Evolutionary conservation across 2,329 filamentous ascomycete species (phyloP).

Genomic region (Calonectria ilicicola): DNA sequence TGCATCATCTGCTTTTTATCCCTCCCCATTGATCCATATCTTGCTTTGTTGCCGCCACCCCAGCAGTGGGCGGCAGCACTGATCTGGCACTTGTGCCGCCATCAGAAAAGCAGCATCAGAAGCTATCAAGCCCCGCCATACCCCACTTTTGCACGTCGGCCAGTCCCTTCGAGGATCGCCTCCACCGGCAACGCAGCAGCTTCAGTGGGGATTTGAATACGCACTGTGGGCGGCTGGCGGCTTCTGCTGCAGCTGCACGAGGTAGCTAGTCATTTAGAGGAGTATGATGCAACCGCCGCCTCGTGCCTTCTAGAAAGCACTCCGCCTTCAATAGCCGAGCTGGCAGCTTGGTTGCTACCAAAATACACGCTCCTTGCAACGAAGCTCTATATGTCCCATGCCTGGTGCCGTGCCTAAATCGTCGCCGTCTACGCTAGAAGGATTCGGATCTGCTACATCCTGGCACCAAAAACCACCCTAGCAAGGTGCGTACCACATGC

Average conservation of each 20-base stretch:
- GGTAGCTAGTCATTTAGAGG: slow-evolving; percentile 11
- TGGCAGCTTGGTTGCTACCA: not conserved
- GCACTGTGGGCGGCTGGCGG: slow-evolving; percentile 23
- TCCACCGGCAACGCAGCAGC: slow-evolving; percentile 17
- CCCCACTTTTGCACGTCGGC: slow-evolving; percentile 19
- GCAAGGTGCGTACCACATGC: slow-evolving; percentile 6
- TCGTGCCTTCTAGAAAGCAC: slow-evolving; percentile 14
- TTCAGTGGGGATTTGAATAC: slow-evolving; percentile 2
- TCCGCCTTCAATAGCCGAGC: not conserved
- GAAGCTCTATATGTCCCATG: not conserved
- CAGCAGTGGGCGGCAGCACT: not conserved
- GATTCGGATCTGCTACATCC: slow-evolving; percentile 9
- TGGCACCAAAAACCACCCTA: not conserved
- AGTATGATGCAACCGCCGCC: slow-evolving; percentile 8
- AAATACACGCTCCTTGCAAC: not conserved
- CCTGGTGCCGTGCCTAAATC: not conserved
- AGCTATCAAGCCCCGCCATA: slow-evolving; percentile 13
- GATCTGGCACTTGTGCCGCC: slow-evolving; percentile 3
- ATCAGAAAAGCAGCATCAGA: not conserved
- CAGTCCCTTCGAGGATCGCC: slow-evolving; percentile 19
- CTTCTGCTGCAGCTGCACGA: slow-evolving; percentile 14
- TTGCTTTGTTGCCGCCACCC: slow-evolving; percentile 2
- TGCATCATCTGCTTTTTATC: slow-evolving; percentile 6
- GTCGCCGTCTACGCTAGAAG: slow-evolving; percentile 1
- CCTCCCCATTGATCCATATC: not conserved